phyloP scores from a whole-genome alignment of 2,329 filamentous ascomycete genomes.

The Fusarium proliferatum region DNA sequence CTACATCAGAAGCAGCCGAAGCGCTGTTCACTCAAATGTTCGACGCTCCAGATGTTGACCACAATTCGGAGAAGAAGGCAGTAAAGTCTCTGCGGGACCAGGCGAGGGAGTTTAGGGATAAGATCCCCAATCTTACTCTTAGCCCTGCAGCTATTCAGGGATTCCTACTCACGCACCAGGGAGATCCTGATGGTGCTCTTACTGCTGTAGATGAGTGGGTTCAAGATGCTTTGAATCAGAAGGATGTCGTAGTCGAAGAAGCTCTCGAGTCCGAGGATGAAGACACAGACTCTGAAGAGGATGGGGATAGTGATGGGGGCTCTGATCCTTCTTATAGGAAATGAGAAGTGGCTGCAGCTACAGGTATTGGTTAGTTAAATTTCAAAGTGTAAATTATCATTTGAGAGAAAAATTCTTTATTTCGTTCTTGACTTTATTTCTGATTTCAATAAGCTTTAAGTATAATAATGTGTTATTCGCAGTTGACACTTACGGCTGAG shows the following conservation, averaged over 20 bases:
- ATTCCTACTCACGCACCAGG: constrained; percentile 9
- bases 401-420: accelerated
- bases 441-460: too few species aligned
- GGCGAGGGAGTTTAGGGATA: background rate
- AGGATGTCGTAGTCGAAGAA: background rate
- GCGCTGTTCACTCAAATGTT: constrained; percentile 7
- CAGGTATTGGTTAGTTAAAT: too few species aligned
- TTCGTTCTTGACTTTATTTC: too few species aligned
- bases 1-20: background rate
- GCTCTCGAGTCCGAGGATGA: accelerated
- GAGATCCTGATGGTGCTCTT: constrained; percentile 9
- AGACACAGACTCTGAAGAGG: background rate
- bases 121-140: constrained; percentile 6
- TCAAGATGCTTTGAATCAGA: background rate
- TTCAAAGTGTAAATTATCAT: accelerated
- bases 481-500: too few species aligned
- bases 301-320: background rate
- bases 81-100: accelerated
- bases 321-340: background rate
- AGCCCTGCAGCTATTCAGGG: constrained; percentile 28
- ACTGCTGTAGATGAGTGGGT: constrained; percentile 5
- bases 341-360: background rate
- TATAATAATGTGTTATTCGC: too few species aligned
- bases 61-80: background rate
- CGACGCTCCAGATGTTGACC: background rate